Percentiles rank a stretch among this genome's conserved stretches.
Evolutionary conservation across 2,329 filamentous ascomycete species (phyloP).

Genomic region (Cadophora luteo-olivacea): DNA sequence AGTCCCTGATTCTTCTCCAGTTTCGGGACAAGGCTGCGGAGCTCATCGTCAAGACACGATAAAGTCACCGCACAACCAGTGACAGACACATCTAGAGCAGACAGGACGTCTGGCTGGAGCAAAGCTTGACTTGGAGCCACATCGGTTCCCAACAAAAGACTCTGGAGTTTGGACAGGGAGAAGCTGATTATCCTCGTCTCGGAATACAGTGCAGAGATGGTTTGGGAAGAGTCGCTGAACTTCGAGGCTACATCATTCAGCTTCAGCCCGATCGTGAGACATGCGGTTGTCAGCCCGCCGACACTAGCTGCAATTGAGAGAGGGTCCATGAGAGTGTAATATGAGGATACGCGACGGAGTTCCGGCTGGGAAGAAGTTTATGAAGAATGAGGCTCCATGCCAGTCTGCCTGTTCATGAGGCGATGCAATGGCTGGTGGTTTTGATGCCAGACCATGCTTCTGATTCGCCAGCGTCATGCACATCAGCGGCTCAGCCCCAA

Average conservation of each 20-base stretch:
- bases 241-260: neutral
- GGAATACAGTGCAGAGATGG: neutral
- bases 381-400: neutral
- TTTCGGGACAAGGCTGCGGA: neutral
- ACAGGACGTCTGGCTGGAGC: neutral
- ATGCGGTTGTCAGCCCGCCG: neutral
- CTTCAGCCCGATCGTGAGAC: neutral
- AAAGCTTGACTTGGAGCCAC: neutral
- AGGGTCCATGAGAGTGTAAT: neutral
- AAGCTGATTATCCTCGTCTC: slow-evolving; percentile 6
- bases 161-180: slow-evolving; percentile 7
- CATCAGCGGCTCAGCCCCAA: neutral
- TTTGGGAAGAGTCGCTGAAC: neutral
- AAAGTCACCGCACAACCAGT: slow-evolving; percentile 13
- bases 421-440: neutral
- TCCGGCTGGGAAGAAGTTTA: neutral
- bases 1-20: neutral
- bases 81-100: neutral
- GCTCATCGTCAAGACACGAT: slow-evolving; percentile 10
- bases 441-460: neutral
- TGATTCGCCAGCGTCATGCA: neutral
- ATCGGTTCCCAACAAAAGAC: neutral
- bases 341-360: neutral
- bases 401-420: neutral
- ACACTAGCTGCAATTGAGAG: slow-evolving; percentile 9